Evolutionary conservation across 202 grass and related monocot genomes (phyloP), one percentile per base, ranked within the genome.

Genomic region (Eragrostis tef): DNA sequence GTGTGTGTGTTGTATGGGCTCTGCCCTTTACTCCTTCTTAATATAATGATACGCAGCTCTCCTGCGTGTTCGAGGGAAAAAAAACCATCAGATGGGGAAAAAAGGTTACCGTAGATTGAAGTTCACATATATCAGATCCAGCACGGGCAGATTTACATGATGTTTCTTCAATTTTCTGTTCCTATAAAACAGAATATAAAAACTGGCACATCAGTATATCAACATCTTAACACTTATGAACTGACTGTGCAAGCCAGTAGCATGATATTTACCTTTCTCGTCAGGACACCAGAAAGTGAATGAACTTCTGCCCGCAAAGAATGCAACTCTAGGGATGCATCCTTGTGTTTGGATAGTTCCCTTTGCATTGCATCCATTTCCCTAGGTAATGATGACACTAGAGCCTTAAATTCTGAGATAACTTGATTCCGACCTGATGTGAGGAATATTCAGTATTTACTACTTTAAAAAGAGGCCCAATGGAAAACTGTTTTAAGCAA

Each of bases 341-440:
- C 79, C 88, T 93, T 97, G 70, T 93, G 57, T 79, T 86, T 89
- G 51, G 78, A 75, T 34, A 90, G 49, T 88, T 97, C 88, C 69
- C 64, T 85, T 90, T 97, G 94, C 85, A 97, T 82, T 11, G 83
- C 64, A 22, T 41, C 72, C 94, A 97, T 93, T 86, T 88, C 85
- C 48, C 78, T 87, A 41, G 91, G 89, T 20, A 97, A 29, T 27
- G 91, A 97, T 70, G 89, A 85, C 27, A 85, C 87, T 7, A 93
- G 76, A 84, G 84, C 79, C 86, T 81, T 91, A 79, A 97, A 97
- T 73, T 93, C 77, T 72, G 84, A 36, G 20, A 97, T 91, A 82
- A 97, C 85, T 80, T 97, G 84, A 48, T 90, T 93, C 73, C 91
- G 88, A 75, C 91, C 94, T 97, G 79, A 83, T 91, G 68, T 81